Evolutionary conservation across 768 basidiomycete species (phyloP).

Genomic region (Panaeolus cyanescens): DNA sequence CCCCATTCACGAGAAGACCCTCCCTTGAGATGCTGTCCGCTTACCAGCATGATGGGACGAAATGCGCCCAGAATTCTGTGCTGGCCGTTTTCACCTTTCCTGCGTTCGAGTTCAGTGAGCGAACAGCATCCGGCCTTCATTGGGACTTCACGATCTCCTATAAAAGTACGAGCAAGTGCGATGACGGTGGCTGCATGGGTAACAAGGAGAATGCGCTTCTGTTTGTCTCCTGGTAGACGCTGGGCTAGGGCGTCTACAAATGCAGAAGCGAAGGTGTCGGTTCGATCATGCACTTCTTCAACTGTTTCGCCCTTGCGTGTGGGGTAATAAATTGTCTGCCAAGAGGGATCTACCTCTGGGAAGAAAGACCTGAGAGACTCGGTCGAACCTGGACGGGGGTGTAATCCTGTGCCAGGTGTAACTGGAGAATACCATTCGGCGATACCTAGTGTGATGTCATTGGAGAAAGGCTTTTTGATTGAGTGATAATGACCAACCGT

Average conservation of each 20-base stretch:
- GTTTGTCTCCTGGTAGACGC: slow-evolving; percentile 37
- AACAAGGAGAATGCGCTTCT: slow-evolving; percentile 59
- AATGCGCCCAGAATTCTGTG: slow-evolving; percentile 42
- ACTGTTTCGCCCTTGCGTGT: slow-evolving; percentile 75
- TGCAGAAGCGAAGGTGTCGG: slow-evolving; percentile 47
- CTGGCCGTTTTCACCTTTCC: slow-evolving; percentile 18
- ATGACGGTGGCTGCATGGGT: slow-evolving; percentile 79
- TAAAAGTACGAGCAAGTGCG: slow-evolving; percentile 59
- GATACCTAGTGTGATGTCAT: slow-evolving; percentile 43
- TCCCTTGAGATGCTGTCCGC: slow-evolving; percentile 58
- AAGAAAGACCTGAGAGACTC: slow-evolving; percentile 54
- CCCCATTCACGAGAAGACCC: slow-evolving; percentile 77
- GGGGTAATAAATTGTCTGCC: slow-evolving; percentile 68
- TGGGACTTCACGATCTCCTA: slow-evolving; percentile 51
- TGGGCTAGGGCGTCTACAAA: slow-evolving; percentile 56
- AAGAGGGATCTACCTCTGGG: slow-evolving; percentile 61
- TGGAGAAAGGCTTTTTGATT: background rate
- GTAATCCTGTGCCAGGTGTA: slow-evolving; percentile 63
- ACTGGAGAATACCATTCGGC: slow-evolving; percentile 84
- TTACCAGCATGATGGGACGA: slow-evolving; percentile 48
- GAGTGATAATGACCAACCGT: slow-evolving; percentile 50
- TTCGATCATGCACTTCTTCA: slow-evolving; percentile 60
- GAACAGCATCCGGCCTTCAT: slow-evolving; percentile 79
- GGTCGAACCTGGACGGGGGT: slow-evolving; percentile 71
- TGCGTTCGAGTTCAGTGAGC: slow-evolving; percentile 54